These are phyloP conservation scores for Toxicodendron radicans DNA, from an alignment of 345 rosid genomes.

Conservation along the genomic window DNA sequence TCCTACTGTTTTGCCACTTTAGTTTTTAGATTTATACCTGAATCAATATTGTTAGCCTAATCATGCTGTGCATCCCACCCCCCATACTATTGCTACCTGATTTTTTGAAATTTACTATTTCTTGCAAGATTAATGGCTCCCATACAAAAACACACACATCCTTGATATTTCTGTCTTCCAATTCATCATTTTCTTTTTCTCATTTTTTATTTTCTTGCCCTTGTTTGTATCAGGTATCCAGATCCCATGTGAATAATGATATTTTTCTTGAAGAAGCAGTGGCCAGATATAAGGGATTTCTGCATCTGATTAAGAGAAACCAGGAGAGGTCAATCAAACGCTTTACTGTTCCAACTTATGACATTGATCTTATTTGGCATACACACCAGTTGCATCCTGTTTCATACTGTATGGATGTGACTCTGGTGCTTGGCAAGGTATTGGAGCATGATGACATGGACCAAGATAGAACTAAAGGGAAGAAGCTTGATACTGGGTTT, in stretches of 20 bases:
- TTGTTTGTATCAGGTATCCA: slow-evolving; percentile 61
- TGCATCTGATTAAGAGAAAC: slow-evolving; percentile 79
- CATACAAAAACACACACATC: not conserved
- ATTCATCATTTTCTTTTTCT: not conserved
- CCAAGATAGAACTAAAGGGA: slow-evolving; percentile 85
- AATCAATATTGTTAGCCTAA: not conserved
- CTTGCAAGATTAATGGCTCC: not conserved
- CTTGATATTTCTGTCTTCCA: slow-evolving; percentile 12
- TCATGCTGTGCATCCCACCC: not conserved
- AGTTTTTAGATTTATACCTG: not conserved
- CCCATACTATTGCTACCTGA: not conserved
- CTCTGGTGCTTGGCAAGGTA: slow-evolving; percentile 58
- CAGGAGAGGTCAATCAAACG: slow-evolving; percentile 55
- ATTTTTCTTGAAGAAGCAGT: slow-evolving; percentile 79
- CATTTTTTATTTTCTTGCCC: slow-evolving; percentile 6
- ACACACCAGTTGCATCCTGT: slow-evolving; percentile 90
- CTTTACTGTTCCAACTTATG: slow-evolving; percentile 94
- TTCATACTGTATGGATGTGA: slow-evolving; percentile 69
- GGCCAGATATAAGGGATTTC: slow-evolving; percentile 88
- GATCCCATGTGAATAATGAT: slow-evolving; percentile 56
- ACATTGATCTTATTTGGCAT: slow-evolving; percentile 96
- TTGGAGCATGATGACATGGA: slow-evolving; percentile 95
- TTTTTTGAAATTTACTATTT: slow-evolving; percentile 1
- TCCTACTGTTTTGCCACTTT: not conserved
- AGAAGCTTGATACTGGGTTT: slow-evolving; percentile 83